Evolutionary conservation across 768 basidiomycete genomes (phyloP), one percentile per base, ranked within the genome.

Genomic region (Rhizopogon roseolus): DNA sequence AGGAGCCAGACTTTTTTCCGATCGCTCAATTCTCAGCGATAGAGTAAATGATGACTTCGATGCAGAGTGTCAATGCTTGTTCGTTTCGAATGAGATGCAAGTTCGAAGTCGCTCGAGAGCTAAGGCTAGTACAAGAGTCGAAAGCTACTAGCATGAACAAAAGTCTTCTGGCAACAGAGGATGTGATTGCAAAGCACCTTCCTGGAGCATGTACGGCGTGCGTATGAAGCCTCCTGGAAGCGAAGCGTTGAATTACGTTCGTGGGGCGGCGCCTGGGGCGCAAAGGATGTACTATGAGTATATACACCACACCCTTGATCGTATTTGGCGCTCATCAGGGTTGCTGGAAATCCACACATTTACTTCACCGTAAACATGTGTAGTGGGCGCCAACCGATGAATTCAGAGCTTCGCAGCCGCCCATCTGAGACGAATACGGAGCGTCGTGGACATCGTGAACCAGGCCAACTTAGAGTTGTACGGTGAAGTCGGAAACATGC

Each of bases 51-150:
- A 54, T 4, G 9, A 39, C 16, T 7, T 11, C 0, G 32, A 59
- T 19, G 61, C 59, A 4, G 43, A 7, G 39, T 53, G 52, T 5
- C 53, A 67, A 27, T 56, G 34, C 13, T 42, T 55, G 50, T 63
- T 66, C 28, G 53, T 65, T 22, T 55, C 62, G 6, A 65, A 65
- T 8, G 49, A 66, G 13, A 65, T 66, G 0, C 38, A 37, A 29
- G 66, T 65, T 42, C 67, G 64, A 66, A 48, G 53, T 27, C 57
- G 43, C 28, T 65, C 66, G 66, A 64, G 61, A 46, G 29, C 42
- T 0, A 69, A 61, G 54, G 63, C 67, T 36, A n/a, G n/a, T n/a
- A n/a, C 61, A 25, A 2, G 46, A 0, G 56, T 58, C 67, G 50
- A n/a, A 54, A n/a, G 56, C 50, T 14, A n/a, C 50, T 1, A 3